Evolutionary conservation across 2,329 filamentous ascomycete genomes (phyloP).

Genomic region (Elsinoe ampelina): DNA sequence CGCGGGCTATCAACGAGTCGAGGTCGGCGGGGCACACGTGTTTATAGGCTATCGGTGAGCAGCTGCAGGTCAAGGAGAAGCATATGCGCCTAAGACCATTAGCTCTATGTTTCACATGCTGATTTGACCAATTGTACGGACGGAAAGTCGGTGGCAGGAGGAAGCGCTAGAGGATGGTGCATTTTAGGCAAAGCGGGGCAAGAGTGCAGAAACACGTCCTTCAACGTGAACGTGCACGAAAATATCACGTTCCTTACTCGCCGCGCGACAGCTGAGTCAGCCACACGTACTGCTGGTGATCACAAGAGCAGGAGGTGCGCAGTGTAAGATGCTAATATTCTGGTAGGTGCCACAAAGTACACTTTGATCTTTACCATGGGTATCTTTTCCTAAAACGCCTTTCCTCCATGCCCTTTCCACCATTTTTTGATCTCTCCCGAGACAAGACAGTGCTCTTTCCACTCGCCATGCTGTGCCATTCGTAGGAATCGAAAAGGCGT

Average conservation of each 20-base stretch:
- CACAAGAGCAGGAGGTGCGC: too few relatives aligned
- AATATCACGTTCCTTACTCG: neutral
- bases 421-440: too few relatives aligned
- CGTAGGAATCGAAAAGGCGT: too few relatives aligned
- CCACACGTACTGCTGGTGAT: neutral
- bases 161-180: neutral
- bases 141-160: slow-evolving; percentile 6
- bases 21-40: neutral
- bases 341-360: too few relatives aligned
- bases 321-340: too few relatives aligned
- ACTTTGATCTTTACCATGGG: too few relatives aligned
- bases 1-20: neutral
- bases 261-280: slow-evolving; percentile 4
- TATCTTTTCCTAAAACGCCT: too few relatives aligned
- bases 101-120: neutral
- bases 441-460: too few relatives aligned
- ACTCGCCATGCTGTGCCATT: too few relatives aligned
- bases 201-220: neutral
- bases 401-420: too few relatives aligned
- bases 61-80: slow-evolving; percentile 8
- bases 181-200: slow-evolving; percentile 10
- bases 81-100: neutral
- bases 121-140: neutral
- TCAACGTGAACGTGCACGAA: neutral
- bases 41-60: slow-evolving; percentile 1